Evolutionary conservation across 306 rosid genomes (phyloP), one percentile per base, ranked within the genome.

Genomic region (Begonia peltatifolia): DNA sequence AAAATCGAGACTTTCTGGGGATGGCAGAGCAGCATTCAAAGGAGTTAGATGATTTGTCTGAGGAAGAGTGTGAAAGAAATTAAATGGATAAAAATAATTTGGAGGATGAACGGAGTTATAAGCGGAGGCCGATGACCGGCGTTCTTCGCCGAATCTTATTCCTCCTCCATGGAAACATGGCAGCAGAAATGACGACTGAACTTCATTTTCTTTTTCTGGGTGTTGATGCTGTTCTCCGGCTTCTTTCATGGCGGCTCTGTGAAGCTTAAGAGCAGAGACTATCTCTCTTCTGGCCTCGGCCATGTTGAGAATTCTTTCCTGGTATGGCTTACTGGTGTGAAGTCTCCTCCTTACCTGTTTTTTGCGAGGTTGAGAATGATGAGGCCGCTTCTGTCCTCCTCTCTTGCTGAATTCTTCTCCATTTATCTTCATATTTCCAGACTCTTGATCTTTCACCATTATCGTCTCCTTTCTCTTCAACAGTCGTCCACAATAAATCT

Each of bases 271-370:
- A 63, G 95, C 99, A 57, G 84, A 68, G 60, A 73, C 86, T 59
- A 90, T 90, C 70, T 90, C 99, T 70, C 80, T 83, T 55, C 99
- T 75, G 12, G 96, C 96, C 71, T 90, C 94, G 5, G 96, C 99
- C 96, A 81, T 83, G 63, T 90, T 81, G 9, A 86, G 54, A 56
- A 79, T 84, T 69, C 82, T 81, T 48, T 83, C 82, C 51, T 90
- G 84, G 75, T 90, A 79, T 36, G 90, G 88, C 70, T 76, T 69
- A 22, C 71, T 71, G 46, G 88, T 68, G 49, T 86, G 92, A 47
- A 79, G 82, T 59, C 95, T 86, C 67, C 88, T 76, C 52, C 99
- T 73, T 13, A 81, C 81, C 66, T 79, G 94, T 68, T 81, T 86
- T 55, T 86, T 90, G 62, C 75, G 77, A 30, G 38, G 38, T 30